Percentiles rank a stretch among this genome's conserved stretches.
Evolutionary conservation across 768 basidiomycete genomes (phyloP).

Genomic region (Lyophyllum semitale): DNA sequence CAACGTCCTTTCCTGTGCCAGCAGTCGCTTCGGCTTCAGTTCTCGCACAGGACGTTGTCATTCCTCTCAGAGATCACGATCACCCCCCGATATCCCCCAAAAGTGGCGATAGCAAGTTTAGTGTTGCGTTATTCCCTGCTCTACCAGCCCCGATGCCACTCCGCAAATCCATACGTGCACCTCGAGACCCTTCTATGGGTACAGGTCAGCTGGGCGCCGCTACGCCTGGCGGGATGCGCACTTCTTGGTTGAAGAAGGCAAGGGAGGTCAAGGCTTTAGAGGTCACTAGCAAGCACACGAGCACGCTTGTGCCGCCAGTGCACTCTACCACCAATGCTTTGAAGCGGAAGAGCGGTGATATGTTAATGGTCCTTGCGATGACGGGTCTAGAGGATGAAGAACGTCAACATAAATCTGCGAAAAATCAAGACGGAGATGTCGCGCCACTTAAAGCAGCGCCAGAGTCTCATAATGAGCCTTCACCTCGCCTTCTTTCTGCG

Average conservation of each 20-base stretch:
- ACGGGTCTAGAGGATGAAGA: constrained; percentile 38
- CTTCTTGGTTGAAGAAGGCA: constrained; percentile 81
- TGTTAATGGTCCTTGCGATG: constrained; percentile 22
- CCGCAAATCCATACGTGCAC: constrained; percentile 62
- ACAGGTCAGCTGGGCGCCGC: constrained; percentile 32
- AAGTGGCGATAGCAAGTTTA: constrained; percentile 37
- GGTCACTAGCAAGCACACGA: constrained; percentile 40
- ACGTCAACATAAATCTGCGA: constrained; percentile 51
- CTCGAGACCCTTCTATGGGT: constrained; percentile 44
- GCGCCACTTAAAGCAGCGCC: constrained; percentile 22
- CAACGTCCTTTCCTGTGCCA: constrained; percentile 4
- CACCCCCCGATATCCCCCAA: constrained; percentile 19
- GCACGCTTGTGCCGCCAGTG: constrained; percentile 12
- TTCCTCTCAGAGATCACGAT: constrained; percentile 37
- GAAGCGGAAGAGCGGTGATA: constrained; percentile 72
- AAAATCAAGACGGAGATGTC: constrained; percentile 38
- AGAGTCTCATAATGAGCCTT: neutral
- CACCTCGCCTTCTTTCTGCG: neutral
- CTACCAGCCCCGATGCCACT: constrained; percentile 70
- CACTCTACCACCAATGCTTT: constrained; percentile 23
- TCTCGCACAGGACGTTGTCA: constrained; percentile 19
- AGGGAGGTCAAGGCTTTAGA: constrained; percentile 74
- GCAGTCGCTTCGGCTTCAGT: constrained; percentile 2
- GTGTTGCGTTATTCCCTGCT: constrained; percentile 52
- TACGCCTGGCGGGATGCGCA: constrained; percentile 61